Percentiles rank a stretch among this genome's conserved stretches.
These are phyloP conservation scores for Acaromyces ingoldii DNA, from an alignment of 1,284 basidiomycete genomes.

Conservation along the genomic window DNA sequence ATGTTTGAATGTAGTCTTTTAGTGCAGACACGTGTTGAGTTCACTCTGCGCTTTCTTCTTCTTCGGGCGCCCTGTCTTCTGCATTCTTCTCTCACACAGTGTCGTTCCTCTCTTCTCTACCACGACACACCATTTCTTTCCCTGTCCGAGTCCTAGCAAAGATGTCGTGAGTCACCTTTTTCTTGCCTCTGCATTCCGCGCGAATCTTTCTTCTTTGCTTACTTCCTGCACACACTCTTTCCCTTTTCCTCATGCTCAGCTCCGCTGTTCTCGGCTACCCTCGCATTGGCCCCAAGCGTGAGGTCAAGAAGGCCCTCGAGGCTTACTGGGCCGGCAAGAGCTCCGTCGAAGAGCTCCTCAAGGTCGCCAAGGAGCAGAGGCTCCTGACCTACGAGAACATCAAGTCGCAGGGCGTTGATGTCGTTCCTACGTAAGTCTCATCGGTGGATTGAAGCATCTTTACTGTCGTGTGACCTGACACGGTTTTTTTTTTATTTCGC, in stretches of 20 bases:
- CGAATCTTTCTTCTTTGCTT: not conserved
- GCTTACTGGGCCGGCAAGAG: constrained; percentile 91
- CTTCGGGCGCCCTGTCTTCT: not conserved
- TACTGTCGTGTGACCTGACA: not conserved
- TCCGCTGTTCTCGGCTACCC: constrained; percentile 76
- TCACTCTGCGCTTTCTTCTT: not conserved
- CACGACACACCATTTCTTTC: not conserved
- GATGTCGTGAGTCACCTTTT: too few species aligned
- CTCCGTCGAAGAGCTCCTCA: constrained; percentile 80
- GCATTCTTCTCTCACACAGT: not conserved
- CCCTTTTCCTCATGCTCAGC: not conserved
- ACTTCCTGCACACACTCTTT: not conserved
- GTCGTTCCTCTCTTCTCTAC: not conserved
- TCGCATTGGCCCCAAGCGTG: constrained; percentile 91
- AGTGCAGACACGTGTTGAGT: too few species aligned
- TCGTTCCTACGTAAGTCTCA: constrained; percentile 74
- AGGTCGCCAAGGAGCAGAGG: constrained; percentile 80
- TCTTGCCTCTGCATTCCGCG: too few species aligned
- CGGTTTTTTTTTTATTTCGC: constrained; percentile 6
- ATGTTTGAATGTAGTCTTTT: too few species aligned
- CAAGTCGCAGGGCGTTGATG: constrained; percentile 82
- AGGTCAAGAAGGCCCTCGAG: constrained; percentile 84
- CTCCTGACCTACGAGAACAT: constrained; percentile 85
- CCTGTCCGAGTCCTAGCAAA: too few species aligned
- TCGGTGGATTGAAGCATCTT: not conserved